phyloP scores from a whole-genome alignment of 129 eudicot species.

The Erigeron canadensis region DNA sequence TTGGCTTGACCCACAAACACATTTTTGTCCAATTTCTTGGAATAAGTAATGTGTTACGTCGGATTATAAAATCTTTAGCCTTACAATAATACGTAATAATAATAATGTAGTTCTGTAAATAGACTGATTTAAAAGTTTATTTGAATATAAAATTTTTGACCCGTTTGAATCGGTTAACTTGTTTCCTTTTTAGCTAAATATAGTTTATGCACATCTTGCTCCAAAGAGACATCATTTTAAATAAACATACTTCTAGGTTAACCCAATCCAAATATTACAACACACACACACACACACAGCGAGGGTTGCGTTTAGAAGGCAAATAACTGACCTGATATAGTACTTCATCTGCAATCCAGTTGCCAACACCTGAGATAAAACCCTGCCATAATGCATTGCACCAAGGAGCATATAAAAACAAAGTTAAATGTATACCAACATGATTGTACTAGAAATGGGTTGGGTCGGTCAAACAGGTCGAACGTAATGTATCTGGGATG shows the following conservation, averaged over 20 bases:
- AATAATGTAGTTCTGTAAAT: too few species aligned
- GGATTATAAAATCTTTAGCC: background rate
- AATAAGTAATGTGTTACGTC: background rate
- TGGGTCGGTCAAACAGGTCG: background rate
- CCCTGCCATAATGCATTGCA: constrained; percentile 52
- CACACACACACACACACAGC: background rate
- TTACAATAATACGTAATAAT: too few species aligned
- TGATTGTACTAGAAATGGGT: background rate
- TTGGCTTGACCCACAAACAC: background rate
- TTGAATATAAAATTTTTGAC: background rate
- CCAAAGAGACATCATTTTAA: background rate
- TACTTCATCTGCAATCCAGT: constrained; percentile 99
- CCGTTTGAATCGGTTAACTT: background rate
- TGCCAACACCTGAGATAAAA: constrained; percentile 93
- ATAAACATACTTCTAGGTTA: background rate
- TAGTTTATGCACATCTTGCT: background rate
- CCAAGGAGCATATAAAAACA: constrained; percentile 16
- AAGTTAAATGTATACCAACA: background rate
- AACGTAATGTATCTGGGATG: background rate
- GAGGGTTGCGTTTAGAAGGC: background rate
- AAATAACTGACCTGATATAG: constrained; percentile 66
- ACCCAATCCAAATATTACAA: background rate
- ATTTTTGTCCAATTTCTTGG: background rate
- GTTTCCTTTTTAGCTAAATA: background rate
- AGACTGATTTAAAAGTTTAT: too few species aligned